phyloP scores from a whole-genome alignment of 1,139 yeast species.

The Candida anutae region DNA sequence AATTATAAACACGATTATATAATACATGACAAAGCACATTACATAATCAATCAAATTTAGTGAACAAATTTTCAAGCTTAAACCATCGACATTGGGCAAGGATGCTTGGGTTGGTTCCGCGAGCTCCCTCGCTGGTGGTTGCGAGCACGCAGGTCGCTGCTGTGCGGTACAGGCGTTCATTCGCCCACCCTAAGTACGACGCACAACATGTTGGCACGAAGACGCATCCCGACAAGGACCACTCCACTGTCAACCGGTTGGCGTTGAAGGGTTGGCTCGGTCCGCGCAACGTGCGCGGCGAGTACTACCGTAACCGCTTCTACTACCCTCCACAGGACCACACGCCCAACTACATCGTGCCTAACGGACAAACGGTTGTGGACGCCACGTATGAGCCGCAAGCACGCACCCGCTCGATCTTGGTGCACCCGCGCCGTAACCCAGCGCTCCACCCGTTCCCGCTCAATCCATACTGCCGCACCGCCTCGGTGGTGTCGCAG shows the following conservation, averaged over 20 bases:
- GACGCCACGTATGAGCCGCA: slow-evolving; percentile 12
- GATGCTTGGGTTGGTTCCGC: no score
- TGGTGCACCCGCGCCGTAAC: slow-evolving; percentile 14
- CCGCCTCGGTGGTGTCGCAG: slow-evolving; percentile 54
- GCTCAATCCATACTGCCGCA: slow-evolving; percentile 57
- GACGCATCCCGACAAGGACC: slow-evolving; percentile 18
- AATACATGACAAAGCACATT: no score
- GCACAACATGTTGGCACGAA: slow-evolving; percentile 13
- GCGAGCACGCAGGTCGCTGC: no score
- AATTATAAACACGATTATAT: no score
- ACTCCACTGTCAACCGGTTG: slow-evolving; percentile 20
- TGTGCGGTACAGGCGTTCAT: slow-evolving; percentile 10
- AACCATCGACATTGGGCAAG: no score
- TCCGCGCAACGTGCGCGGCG: slow-evolving; percentile 77
- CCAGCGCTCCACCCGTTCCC: slow-evolving; percentile 69
- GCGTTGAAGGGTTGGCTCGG: slow-evolving; percentile 61
- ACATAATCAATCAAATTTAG: no score
- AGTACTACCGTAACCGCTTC: slow-evolving; percentile 70
- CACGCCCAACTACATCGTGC: slow-evolving; percentile 66
- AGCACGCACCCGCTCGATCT: slow-evolving; percentile 7
- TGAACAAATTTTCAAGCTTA: no score
- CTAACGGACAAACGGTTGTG: slow-evolving; percentile 39
- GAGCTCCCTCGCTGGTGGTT: no score
- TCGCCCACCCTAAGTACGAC: slow-evolving; percentile 16
- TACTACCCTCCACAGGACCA: slow-evolving; percentile 67